Base-by-base conservation (phyloP, 169 alveolate genomes). In the Plasmodium inui region DNA sequence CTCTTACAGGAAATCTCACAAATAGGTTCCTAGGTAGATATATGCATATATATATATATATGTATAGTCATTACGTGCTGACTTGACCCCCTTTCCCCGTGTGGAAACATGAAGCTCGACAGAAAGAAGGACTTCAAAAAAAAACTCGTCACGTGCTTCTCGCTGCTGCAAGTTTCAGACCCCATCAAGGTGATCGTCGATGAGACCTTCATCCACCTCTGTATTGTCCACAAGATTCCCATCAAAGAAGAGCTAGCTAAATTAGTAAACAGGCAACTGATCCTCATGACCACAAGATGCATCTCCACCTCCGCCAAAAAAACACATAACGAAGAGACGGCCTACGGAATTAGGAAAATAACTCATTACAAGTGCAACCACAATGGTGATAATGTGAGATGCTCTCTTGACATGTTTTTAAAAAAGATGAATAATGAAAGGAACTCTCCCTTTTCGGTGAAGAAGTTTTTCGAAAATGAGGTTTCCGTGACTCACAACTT, bases 71-170 rank as follows among this genome's bases (percentile, higher is more conserved):
- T n/a, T n/a, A n/a, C n/a, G n/a, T n/a, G n/a, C n/a, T n/a, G n/a
- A n/a, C n/a, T 30, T 22, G 50, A 61, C 1, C 12, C n/a, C n/a
- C 55, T 10, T 2, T n/a, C n/a, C 53, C 12, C 83, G 0, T 44
- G 10, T 80, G 72, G 19, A 4, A 44, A 83, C 5, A 89, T 89
- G 94, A 89, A 80, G 61, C 30, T 89, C 9, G 94, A 89, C 44
- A 89, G 81, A 61, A 89, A 89, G 44, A 89, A 89, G 44, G 94
- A 89, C n/a, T 89, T 89, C 73, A 89, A 89, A 89, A 89, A 89
- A 78, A 89, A 89, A 17, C 39, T 89, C 1, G 72, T 41, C 1
- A 79, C 50, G 19, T 78, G 74, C 28, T 57, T 19, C n/a, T 79
- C 94, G 22, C 71, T 89, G 53, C 32, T 89, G 28, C 90, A 89